Conservation (phyloP, 345 rosid genomes). For the Gossypium herbaceum region DNA sequence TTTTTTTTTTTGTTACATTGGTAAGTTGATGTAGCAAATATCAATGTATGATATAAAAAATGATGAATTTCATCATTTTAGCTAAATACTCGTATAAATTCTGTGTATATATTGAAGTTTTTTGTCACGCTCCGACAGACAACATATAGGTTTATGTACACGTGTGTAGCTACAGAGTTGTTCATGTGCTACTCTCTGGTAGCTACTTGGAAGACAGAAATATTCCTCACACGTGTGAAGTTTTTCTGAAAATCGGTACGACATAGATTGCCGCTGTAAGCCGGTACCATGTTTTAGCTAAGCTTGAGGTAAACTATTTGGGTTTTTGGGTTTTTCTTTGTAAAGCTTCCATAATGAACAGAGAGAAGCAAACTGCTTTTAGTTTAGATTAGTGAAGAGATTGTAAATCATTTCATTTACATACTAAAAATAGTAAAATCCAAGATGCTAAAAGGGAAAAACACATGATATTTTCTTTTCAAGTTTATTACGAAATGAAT, state of each 20-base stretch:
- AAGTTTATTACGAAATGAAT: conserved; percentile 7
- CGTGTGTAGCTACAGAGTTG: conserved; percentile 24
- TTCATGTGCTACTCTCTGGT: conserved; percentile 19
- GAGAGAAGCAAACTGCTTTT: no score
- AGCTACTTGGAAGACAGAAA: conserved; percentile 19
- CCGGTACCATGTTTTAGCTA: neutral
- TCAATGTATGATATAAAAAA: no score
- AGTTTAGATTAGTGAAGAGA: conserved; percentile 2
- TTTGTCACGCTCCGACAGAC: conserved; percentile 15
- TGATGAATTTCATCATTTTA: no score
- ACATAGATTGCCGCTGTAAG: conserved; percentile 10
- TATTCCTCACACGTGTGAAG: conserved; percentile 40
- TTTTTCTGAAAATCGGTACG: conserved; percentile 15
- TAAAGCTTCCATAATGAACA: no score
- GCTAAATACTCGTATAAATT: no score
- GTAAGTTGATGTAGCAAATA: no score
- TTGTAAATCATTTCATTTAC: conserved; percentile 21
- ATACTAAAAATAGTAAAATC: conserved; percentile 9
- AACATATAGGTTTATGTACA: conserved; percentile 22
- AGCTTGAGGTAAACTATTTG: neutral
- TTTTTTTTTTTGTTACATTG: no score
- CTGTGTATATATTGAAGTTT: no score
- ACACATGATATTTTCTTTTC: neutral
- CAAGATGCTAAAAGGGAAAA: neutral
- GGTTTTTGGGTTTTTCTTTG: no score